A percentile compares a stretch with the other conserved stretches of the same genome.
These are phyloP conservation scores for Candolleomyces eurysporus DNA, from an alignment of 768 basidiomycete genomes.

Conservation along the genomic window DNA sequence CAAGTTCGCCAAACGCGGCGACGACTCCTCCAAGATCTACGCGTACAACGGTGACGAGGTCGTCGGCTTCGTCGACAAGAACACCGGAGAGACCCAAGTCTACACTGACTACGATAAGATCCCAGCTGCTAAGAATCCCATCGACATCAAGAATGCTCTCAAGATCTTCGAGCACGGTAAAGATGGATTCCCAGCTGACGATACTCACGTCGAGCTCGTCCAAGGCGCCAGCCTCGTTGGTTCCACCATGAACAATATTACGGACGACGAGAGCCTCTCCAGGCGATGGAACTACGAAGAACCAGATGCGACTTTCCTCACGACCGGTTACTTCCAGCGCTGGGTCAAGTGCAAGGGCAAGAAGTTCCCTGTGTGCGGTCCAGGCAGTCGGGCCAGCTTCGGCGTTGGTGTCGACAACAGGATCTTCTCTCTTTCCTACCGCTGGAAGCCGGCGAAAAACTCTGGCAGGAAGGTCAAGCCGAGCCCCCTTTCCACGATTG, in stretches of 20 bases:
- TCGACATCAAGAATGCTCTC: not conserved
- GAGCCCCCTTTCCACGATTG: not conserved
- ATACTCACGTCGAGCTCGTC: not conserved
- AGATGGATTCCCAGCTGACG: slow-evolving; percentile 1
- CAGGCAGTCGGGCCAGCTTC: slow-evolving; percentile 8
- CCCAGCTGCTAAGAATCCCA: not conserved
- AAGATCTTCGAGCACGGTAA: not conserved
- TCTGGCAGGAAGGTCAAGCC: not conserved
- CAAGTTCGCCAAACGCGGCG: not conserved
- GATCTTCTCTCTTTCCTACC: slow-evolving; percentile 3
- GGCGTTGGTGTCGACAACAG: not conserved
- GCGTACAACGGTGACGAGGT: slow-evolving; percentile 4
- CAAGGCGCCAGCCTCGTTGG: not conserved
- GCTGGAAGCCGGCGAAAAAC: slow-evolving; percentile 2
- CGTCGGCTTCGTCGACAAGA: slow-evolving; percentile 7
- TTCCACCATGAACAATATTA: not conserved
- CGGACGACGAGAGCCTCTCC: not conserved
- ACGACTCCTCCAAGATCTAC: not conserved
- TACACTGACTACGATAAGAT: slow-evolving; percentile 5
- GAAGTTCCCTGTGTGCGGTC: slow-evolving; percentile 9
- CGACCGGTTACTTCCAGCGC: not conserved
- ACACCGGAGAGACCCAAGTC: slow-evolving; percentile 5
- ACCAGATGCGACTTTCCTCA: not conserved
- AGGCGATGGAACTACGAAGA: not conserved
- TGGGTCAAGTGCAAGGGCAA: not conserved